Base-by-base conservation (phyloP, 305 asterid species). In the Andrographis paniculata region DNA sequence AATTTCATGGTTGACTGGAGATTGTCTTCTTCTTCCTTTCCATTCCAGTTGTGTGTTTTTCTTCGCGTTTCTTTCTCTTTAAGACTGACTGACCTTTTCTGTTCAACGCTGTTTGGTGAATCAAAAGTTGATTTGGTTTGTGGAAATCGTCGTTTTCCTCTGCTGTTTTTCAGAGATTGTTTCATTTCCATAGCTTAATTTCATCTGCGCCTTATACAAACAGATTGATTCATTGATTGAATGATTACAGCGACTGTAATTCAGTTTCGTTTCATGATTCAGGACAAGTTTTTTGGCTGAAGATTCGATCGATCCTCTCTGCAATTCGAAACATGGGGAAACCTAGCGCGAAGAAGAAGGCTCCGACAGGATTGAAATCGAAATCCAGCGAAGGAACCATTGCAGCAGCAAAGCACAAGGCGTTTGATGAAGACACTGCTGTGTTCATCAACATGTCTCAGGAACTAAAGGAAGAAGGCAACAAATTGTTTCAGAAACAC, bases 401-500 rank as follows among this genome's bases (percentile, higher is more conserved):
- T n/a, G n/a, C n/a, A n/a, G n/a, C n/a, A n/a, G 53, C 43, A 21
- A 79, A 70, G 64, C 77, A 58, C 1, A 81, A 77, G 73, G 74
- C 82, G 8, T 66, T 79, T 59, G 97, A 87, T 58, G 97, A 87
- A 59, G 97, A 87, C 68, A 84, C 95, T 45, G 82, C 88, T 16
- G 70, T 87, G 43, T 87, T 87, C 79, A 77, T 84, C 69, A 69
- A 62, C 65, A 79, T 84, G 95, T 84, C 97, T 46, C 92, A 71
- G 23, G 97, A 87, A 49, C 59, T 87, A 67, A 87, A 81, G 78
- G 97, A 87, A 36, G 97, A 87, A 56, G 97, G 95, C 19, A 79
- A 81, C 76, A 79, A 42, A 33, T 53, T 82, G 51, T 81, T 70
- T 67, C 93, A 84, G 75, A 84, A 62, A 48, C 97, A 62, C 0